Percentiles rank a stretch among this genome's conserved stretches.
phyloP scores from a whole-genome alignment of 2,329 filamentous ascomycete genomes.

The Pezizomycotina sp. region DNA sequence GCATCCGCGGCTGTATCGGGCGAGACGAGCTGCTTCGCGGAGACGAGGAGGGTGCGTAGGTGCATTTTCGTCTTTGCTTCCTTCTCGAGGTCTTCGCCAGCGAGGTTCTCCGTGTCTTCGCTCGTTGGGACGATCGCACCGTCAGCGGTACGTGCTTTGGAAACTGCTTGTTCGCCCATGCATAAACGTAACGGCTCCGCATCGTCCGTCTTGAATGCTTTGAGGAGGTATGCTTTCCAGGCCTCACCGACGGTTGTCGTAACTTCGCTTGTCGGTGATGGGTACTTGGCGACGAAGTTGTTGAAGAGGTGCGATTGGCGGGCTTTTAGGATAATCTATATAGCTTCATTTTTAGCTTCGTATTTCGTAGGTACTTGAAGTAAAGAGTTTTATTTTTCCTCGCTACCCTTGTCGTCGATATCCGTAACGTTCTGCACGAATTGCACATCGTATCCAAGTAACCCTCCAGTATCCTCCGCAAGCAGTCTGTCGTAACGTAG shows the following conservation, averaged over 20 bases:
- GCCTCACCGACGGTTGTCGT: slow-evolving; percentile 19
- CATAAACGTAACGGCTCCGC: slow-evolving; percentile 19
- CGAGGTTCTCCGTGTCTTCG: slow-evolving; percentile 15
- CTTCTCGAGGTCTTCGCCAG: slow-evolving; percentile 38
- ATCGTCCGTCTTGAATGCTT: slow-evolving; percentile 19
- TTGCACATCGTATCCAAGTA: slow-evolving; percentile 64
- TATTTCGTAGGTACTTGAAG: too few relatives aligned
- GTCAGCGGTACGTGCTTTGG: slow-evolving; percentile 27
- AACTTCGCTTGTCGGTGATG: slow-evolving; percentile 29
- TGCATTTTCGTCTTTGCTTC: slow-evolving; percentile 88
- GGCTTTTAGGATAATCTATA: slow-evolving; percentile 48
- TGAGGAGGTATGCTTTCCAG: slow-evolving; percentile 23
- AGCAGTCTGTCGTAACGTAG: slow-evolving; percentile 80
- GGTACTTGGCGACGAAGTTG: slow-evolving; percentile 59
- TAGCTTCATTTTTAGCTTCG: too few relatives aligned
- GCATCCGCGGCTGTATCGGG: slow-evolving; percentile 21
- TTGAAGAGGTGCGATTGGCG: slow-evolving; percentile 63
- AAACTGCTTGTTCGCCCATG: slow-evolving; percentile 18
- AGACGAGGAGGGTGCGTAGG: slow-evolving; percentile 44
- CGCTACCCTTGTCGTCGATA: slow-evolving; percentile 51
- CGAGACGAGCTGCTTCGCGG: slow-evolving; percentile 35
- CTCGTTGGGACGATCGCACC: slow-evolving; percentile 37
- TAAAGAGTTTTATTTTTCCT: too few relatives aligned
- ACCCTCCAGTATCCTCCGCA: slow-evolving; percentile 63
- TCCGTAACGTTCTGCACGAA: slow-evolving; percentile 94